Conservation (phyloP, 192 early-diverging fungal species). For the Chytriomyces sp. region DNA sequence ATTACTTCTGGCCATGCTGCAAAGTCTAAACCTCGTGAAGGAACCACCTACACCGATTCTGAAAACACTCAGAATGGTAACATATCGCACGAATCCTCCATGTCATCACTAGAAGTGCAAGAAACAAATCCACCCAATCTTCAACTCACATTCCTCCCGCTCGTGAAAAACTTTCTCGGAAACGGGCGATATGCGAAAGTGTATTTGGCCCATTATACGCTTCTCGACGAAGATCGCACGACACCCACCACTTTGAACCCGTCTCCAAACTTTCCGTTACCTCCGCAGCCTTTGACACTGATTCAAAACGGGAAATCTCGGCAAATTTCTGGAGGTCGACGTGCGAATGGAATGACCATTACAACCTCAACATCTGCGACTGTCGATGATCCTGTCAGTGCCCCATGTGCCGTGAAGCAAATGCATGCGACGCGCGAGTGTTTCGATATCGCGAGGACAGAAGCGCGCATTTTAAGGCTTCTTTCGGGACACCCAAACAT, state of each 20-base stretch:
- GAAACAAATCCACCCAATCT: conserved; percentile 39
- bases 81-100: conserved; percentile 20
- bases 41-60: not conserved
- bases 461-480: conserved; percentile 44
- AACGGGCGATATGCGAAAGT: conserved; percentile 57
- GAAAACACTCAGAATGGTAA: not conserved
- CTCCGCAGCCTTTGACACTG: no score
- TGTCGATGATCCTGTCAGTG: not conserved
- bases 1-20: not conserved
- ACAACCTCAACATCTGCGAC: not conserved
- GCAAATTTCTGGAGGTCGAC: not conserved
- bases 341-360: not conserved
- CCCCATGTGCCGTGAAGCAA: conserved; percentile 60
- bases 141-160: conserved; percentile 53
- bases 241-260: not conserved
- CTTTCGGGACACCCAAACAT: conserved; percentile 48
- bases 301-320: not conserved
- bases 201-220: conserved; percentile 47
- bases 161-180: conserved; percentile 58
- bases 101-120: not conserved
- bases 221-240: conserved; percentile 3
- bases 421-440: conserved; percentile 51
- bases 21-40: not conserved
- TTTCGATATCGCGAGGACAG: conserved; percentile 44
- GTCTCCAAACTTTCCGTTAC: not conserved